These are phyloP conservation scores for Emydomyces testavorans DNA, from an alignment of 2,329 filamentous ascomycete genomes.

Conservation along the genomic window DNA sequence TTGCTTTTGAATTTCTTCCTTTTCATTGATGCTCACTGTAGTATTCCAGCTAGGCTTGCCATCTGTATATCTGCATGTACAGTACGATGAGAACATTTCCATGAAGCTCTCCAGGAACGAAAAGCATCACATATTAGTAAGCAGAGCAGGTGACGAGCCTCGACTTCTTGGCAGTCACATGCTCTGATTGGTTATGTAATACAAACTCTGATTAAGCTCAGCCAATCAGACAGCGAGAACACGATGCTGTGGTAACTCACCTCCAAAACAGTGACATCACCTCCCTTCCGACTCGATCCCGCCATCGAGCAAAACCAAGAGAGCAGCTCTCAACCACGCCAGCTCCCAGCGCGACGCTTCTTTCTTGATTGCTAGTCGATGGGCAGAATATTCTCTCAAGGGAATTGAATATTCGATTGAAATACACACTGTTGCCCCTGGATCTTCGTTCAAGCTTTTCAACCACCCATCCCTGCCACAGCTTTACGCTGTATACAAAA, in stretches of 20 bases:
- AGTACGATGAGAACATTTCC: no score
- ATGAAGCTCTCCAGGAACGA: no score
- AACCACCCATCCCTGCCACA: not conserved
- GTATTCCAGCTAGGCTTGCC: not conserved
- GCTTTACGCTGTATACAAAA: not conserved
- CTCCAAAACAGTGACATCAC: constrained; percentile 7
- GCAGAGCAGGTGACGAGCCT: no score
- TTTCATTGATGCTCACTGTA: not conserved
- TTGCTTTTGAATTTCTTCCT: not conserved
- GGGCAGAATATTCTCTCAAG: not conserved
- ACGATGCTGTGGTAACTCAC: not conserved
- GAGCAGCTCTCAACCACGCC: constrained; percentile 12
- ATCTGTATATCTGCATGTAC: not conserved
- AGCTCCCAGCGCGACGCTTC: not conserved
- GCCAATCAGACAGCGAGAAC: not conserved
- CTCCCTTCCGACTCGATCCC: not conserved
- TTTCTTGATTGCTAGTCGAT: not conserved
- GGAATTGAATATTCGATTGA: not conserved
- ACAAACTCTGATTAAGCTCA: constrained; percentile 3
- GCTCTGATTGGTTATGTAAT: no score
- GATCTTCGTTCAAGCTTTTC: not conserved
- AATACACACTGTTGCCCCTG: not conserved
- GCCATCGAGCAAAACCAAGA: constrained; percentile 2
- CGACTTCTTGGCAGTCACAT: no score
- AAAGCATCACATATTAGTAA: no score